Percentiles rank a stretch among this genome's conserved stretches.
These are phyloP conservation scores for Fagus sylvatica DNA, from an alignment of 306 rosid species.

Conservation along the genomic window DNA sequence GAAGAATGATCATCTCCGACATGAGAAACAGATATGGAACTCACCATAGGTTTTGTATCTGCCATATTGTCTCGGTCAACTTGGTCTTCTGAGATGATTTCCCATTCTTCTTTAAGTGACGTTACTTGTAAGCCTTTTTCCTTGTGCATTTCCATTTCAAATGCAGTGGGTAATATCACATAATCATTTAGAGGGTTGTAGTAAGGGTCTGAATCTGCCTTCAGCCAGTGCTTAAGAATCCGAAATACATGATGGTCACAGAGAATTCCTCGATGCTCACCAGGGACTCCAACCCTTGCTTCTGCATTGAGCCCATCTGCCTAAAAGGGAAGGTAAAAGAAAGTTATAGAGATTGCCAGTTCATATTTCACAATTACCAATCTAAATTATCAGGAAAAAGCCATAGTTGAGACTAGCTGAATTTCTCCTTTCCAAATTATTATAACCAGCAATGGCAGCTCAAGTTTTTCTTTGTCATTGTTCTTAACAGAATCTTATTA, in stretches of 20 bases:
- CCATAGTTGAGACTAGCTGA: not conserved
- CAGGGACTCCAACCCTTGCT: constrained; percentile 90
- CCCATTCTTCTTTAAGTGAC: constrained; percentile 95
- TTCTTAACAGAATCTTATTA: not conserved
- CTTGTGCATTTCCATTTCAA: constrained; percentile 60
- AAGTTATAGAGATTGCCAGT: not conserved
- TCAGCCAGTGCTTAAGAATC: constrained; percentile 89
- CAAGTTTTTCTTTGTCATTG: not conserved
- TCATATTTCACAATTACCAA: not conserved
- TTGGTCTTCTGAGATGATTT: constrained; percentile 58
- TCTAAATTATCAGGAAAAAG: not conserved
- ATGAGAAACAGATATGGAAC: constrained; percentile 51
- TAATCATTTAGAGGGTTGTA: constrained; percentile 93
- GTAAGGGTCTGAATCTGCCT: constrained; percentile 81
- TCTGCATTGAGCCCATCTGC: constrained; percentile 91
- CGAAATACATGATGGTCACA: constrained; percentile 83
- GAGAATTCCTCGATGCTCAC: constrained; percentile 87
- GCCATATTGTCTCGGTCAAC: constrained; percentile 28
- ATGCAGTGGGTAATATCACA: constrained; percentile 82
- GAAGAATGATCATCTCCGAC: constrained; percentile 45
- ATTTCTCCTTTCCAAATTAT: not conserved
- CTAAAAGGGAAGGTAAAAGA: constrained; percentile 39
- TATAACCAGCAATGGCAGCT: not conserved
- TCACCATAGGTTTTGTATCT: constrained; percentile 41
- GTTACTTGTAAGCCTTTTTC: constrained; percentile 69